Conservation (phyloP, 2,329 filamentous ascomycete species). For the Stachybotrys elegans region DNA sequence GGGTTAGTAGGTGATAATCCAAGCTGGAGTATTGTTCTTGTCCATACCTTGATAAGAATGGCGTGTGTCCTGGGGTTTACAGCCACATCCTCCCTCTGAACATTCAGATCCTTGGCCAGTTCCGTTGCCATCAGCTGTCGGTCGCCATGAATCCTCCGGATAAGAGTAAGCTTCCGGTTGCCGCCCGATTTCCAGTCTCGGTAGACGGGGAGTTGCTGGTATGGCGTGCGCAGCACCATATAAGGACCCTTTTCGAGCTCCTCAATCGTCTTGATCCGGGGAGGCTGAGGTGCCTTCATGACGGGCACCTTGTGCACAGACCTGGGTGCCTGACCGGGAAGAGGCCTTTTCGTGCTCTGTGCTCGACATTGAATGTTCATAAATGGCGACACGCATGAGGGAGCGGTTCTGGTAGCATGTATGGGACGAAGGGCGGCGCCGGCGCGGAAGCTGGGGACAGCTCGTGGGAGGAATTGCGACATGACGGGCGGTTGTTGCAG, state of each 20-base stretch:
- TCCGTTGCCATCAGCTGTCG: constrained; percentile 57
- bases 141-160: constrained; percentile 80
- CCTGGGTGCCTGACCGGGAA: too few species aligned
- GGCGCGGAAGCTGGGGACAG: neutral
- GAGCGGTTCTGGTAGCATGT: too few species aligned
- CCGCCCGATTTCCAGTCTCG: constrained; percentile 67
- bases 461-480: constrained; percentile 18
- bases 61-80: constrained; percentile 63
- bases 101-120: constrained; percentile 51
- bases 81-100: constrained; percentile 49
- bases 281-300: too few species aligned
- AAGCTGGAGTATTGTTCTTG: too few species aligned
- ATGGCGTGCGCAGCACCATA: constrained; percentile 65
- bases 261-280: constrained; percentile 23
- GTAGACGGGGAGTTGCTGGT: constrained; percentile 73
- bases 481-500: too few species aligned
- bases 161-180: constrained; percentile 65
- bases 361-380: too few species aligned
- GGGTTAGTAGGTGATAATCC: too few species aligned
- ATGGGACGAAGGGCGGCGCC: too few species aligned
- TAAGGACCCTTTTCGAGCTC: constrained; percentile 45
- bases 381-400: too few species aligned
- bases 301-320: constrained; percentile 15
- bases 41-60: constrained; percentile 65
- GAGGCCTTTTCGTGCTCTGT: too few species aligned